A percentile compares a stretch with the other conserved stretches of the same genome.
Conservation (phyloP, 768 basidiomycete genomes). For the Pluteus cervinus region DNA sequence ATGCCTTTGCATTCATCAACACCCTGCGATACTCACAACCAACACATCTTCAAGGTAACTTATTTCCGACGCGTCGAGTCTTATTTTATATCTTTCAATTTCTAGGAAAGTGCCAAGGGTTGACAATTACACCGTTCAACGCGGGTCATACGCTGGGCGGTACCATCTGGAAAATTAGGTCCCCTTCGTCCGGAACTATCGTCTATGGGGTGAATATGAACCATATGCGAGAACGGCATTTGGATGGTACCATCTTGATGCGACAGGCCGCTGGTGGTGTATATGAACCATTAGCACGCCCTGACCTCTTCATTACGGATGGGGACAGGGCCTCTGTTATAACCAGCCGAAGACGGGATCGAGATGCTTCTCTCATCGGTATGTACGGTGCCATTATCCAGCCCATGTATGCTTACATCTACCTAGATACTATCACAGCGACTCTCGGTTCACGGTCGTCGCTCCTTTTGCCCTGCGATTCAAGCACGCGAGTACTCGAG, state of each 20-base stretch:
- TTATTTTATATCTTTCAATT: conserved; percentile 1
- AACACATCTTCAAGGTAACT: conserved; percentile 84
- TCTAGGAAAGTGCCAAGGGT: conserved; percentile 82
- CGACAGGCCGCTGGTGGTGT: conserved; percentile 68
- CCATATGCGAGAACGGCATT: conserved; percentile 92
- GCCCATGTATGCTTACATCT: conserved; percentile 2
- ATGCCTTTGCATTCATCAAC: conserved; percentile 88
- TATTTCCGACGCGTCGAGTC: conserved; percentile 1
- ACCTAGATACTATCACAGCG: conserved; percentile 77
- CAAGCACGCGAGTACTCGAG: conserved; percentile 92
- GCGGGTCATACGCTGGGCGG: conserved; percentile 95
- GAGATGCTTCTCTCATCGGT: conserved; percentile 88
- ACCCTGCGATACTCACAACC: conserved; percentile 94
- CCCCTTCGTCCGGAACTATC: conserved; percentile 92
- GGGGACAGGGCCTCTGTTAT: conserved; percentile 79
- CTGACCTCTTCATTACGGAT: conserved; percentile 92
- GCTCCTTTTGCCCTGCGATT: conserved; percentile 86
- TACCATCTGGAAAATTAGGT: conserved; percentile 98
- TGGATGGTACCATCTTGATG: conserved; percentile 89
- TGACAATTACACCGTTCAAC: conserved; percentile 93
- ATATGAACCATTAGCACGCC: conserved; percentile 81
- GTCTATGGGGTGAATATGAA: conserved; percentile 94
- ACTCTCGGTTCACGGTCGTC: conserved; percentile 79
- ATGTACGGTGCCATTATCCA: conserved; percentile 9
- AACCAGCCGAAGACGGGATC: conserved; percentile 83